Base-by-base conservation (phyloP, 371 early-diverging fungal species). In the Rhizopus arrhizus region DNA sequence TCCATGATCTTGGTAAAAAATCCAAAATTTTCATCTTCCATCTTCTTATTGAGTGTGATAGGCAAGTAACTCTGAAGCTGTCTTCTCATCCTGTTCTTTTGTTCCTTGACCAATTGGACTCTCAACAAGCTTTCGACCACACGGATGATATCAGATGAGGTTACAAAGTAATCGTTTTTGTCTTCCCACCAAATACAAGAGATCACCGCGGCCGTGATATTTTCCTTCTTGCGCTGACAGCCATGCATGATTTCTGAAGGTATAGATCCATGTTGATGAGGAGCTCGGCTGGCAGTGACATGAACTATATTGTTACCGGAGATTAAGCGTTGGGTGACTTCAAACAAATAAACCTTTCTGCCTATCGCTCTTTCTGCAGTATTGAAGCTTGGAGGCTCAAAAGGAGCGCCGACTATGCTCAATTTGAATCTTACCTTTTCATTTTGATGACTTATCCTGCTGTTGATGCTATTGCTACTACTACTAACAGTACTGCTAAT, bases 151-250 rank as follows among this genome's bases (percentile, higher is more conserved):
- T 92, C 94, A 15, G 91, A 92, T 0, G 89, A 89, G 0, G 94
- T 93, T 48, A 92, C 77, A 68, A 83, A 92, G 54, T 79, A 90
- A 22, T 90, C 88, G 8, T 86, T 81, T 53, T 77, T 78, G 57
- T 86, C 88, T 36, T 85, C 78, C 91, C 90, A 92, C 58, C 85
- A 89, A 57, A 93, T 90, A 62, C 92, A 93, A 1, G 92, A 92
- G 11, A 92, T 85, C 2, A 89, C 82, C 49, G 86, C 87, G 11
- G 22, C 9, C n/a, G 33, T 56, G n/a, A 28, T 5, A 3, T 8
- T 10, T 48, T 48, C 48, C 6, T 43, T 48, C 48, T 46, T 56
- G 82, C 16, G 75, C 78, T 58, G 73, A 78, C 31, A 43, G n/a
- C 5, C 5, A 9, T 40, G 40, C 22, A 22, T 22, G 22, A 22